phyloP scores from a whole-genome alignment of 495 filamentous ascomycete genomes.

The Penicillium bialowiezense region DNA sequence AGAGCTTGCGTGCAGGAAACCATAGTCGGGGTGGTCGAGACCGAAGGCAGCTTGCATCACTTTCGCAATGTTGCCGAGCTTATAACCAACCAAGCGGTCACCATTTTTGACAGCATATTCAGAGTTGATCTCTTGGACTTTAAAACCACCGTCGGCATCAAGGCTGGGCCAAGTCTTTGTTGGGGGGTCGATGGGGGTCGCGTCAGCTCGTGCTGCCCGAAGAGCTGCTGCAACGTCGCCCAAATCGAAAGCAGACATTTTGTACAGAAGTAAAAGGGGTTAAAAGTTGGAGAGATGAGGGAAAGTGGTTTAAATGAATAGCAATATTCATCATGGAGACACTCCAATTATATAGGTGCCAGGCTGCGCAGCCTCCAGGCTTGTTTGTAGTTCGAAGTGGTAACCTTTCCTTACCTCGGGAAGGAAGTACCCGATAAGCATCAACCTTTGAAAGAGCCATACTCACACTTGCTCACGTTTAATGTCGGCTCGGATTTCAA shows the following conservation, averaged over 20 bases:
- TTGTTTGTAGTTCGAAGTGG: no score
- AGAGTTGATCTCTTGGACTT: slow-evolving; percentile 14
- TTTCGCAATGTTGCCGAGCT: slow-evolving; percentile 25
- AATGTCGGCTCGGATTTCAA: no score
- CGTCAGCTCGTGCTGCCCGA: slow-evolving; percentile 7
- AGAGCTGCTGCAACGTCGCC: slow-evolving; percentile 10
- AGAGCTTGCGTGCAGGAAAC: slow-evolving; percentile 18
- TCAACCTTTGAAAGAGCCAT: no score
- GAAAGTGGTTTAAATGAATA: no score
- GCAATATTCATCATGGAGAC: no score
- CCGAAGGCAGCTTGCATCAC: slow-evolving; percentile 22
- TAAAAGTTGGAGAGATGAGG: no score
- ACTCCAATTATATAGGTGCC: no score
- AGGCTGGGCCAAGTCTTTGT: slow-evolving; percentile 17
- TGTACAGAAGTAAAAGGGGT: background rate
- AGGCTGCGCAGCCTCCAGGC: no score
- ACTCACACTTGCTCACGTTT: no score
- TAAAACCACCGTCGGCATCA: slow-evolving; percentile 14
- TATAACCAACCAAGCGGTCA: slow-evolving; percentile 20
- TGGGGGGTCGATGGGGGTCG: slow-evolving; percentile 13
- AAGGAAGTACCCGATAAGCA: no score
- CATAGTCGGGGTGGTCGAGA: slow-evolving; percentile 21
- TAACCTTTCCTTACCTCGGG: no score
- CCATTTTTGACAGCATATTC: slow-evolving; percentile 11
- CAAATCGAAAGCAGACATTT: background rate